phyloP scores from a whole-genome alignment of 1,139 yeast species.

The Yamadazyma blattariae region DNA sequence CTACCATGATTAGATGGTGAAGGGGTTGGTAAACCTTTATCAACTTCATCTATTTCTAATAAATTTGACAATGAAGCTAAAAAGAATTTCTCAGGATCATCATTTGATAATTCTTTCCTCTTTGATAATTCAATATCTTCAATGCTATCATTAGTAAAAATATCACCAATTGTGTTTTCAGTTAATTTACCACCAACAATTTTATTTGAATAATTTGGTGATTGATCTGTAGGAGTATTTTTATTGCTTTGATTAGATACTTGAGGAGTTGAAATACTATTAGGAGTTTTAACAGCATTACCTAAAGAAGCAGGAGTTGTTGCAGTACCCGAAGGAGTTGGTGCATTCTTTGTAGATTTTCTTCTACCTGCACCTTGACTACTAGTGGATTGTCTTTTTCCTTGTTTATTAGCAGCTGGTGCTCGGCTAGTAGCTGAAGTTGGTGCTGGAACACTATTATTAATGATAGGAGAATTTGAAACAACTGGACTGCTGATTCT shows the following conservation, averaged over 20 bases:
- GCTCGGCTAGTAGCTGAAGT: slow-evolving; percentile 9
- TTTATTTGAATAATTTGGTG: slow-evolving; percentile 28
- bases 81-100: slow-evolving; percentile 50
- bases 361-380: slow-evolving; percentile 20
- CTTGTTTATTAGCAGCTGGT: slow-evolving; percentile 10
- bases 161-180: slow-evolving; percentile 25
- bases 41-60: slow-evolving; percentile 45
- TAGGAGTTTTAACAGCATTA: slow-evolving; percentile 43
- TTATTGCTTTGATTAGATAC: slow-evolving; percentile 35
- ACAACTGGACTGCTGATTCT: slow-evolving; percentile 13
- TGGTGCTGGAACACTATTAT: not conserved
- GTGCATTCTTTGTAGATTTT: slow-evolving; percentile 24
- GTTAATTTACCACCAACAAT: slow-evolving; percentile 13
- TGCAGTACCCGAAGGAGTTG: slow-evolving; percentile 35
- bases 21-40: slow-evolving; percentile 39
- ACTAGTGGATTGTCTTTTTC: slow-evolving; percentile 18
- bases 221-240: slow-evolving; percentile 41
- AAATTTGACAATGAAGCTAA: slow-evolving; percentile 53
- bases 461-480: slow-evolving; percentile 14
- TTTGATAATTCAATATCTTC: slow-evolving; percentile 35
- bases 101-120: slow-evolving; percentile 45
- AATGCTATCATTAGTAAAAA: slow-evolving; percentile 15
- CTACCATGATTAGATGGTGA: slow-evolving; percentile 12
- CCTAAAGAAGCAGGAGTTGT: slow-evolving; percentile 43
- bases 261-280: slow-evolving; percentile 45